Percentiles rank a stretch among this genome's conserved stretches.
These are phyloP conservation scores for Pyricularia sp. DNA, from an alignment of 2,329 filamentous ascomycete genomes.

Conservation along the genomic window DNA sequence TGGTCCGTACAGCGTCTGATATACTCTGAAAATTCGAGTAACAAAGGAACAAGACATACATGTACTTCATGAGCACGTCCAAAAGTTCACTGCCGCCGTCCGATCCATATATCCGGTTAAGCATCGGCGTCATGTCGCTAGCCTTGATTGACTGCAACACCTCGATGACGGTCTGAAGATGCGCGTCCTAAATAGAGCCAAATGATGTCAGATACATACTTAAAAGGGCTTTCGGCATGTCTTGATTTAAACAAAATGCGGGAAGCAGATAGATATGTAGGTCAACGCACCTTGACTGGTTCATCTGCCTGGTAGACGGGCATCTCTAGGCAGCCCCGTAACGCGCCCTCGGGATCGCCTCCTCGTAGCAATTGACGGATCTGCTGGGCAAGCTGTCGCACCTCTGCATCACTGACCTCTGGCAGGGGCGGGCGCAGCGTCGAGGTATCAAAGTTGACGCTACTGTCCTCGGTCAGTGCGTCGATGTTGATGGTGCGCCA, in stretches of 20 bases:
- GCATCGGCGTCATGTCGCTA: conserved; percentile 82
- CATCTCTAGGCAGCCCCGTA: conserved; percentile 72
- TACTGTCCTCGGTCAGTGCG: conserved; percentile 76
- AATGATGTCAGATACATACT: background rate
- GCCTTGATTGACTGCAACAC: conserved; percentile 94
- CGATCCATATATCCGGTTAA: conserved; percentile 66
- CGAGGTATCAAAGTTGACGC: conserved; percentile 78
- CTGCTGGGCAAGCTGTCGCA: conserved; percentile 64
- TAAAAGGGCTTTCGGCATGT: background rate
- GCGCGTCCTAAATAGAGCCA: conserved; percentile 53
- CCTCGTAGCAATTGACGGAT: conserved; percentile 78
- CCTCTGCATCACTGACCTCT: conserved; percentile 63
- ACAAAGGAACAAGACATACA: conserved; percentile 44
- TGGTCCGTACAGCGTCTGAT: background rate
- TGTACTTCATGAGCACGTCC: conserved; percentile 95
- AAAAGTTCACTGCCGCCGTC: conserved; percentile 72
- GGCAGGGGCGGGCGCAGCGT: conserved; percentile 67
- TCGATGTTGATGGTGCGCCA: conserved; percentile 93
- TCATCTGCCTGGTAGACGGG: conserved; percentile 59
- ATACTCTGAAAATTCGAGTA: background rate
- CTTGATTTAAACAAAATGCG: background rate
- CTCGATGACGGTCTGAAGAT: conserved; percentile 79
- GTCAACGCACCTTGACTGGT: conserved; percentile 38
- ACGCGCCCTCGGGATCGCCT: conserved; percentile 75
- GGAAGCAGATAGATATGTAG: background rate